Conservation (phyloP, 169 alveolate species). For the Plasmodium coatneyi region DNA sequence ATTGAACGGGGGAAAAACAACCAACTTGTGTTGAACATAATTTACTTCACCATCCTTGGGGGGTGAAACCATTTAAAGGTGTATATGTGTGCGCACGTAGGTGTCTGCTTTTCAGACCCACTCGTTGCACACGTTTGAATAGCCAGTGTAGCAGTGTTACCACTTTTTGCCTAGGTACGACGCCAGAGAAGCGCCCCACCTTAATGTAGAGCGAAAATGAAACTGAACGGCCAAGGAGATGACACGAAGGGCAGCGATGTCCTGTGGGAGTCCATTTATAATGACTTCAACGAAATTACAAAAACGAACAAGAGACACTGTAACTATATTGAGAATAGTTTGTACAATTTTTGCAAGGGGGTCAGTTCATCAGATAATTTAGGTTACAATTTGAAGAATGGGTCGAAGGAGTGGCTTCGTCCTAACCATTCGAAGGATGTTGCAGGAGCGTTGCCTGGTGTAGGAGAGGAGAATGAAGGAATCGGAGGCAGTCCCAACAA, state of each 20-base stretch:
- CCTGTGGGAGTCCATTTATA: slow-evolving; percentile 67
- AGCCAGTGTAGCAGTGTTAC: neutral
- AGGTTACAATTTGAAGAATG: slow-evolving; percentile 17
- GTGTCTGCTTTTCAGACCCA: too few species aligned
- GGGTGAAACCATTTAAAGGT: neutral
- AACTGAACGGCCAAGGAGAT: neutral
- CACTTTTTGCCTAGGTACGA: neutral
- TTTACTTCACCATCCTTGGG: neutral
- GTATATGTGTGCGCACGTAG: neutral
- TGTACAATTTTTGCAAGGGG: slow-evolving; percentile 62
- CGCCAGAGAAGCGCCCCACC: neutral
- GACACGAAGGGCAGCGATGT: slow-evolving; percentile 11
- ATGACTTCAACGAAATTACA: slow-evolving; percentile 66
- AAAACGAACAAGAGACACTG: slow-evolving; percentile 45
- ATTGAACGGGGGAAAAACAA: neutral
- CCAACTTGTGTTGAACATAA: neutral
- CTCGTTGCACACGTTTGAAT: neutral
- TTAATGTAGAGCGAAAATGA: slow-evolving; percentile 13
- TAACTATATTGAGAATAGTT: slow-evolving; percentile 56
- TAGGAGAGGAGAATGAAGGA: neutral
- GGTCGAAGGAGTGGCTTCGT: neutral
- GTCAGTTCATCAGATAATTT: slow-evolving; percentile 10
- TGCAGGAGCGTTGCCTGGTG: neutral
- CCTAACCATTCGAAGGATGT: neutral
- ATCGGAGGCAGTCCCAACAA: neutral